Evolutionary conservation across 768 basidiomycete genomes (phyloP), one percentile per base, ranked within the genome.

Genomic region (Rhodocollybia butyracea): DNA sequence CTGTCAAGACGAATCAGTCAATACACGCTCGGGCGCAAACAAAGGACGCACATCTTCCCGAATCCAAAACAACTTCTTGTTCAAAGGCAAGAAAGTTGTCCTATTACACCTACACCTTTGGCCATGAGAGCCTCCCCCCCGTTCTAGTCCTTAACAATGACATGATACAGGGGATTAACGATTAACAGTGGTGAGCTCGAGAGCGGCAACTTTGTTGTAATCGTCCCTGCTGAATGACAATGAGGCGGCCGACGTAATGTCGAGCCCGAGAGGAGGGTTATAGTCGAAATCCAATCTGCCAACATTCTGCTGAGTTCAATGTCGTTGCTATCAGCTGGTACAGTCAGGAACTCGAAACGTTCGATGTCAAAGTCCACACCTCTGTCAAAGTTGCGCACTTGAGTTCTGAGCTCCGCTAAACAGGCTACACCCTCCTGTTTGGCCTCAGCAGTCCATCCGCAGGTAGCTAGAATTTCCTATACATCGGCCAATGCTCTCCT

Each of bases 81-180:
- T 96, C 46, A 99, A 74, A 0, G 96, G 96, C 60, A 98, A 94
- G 68, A 97, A 85, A 0, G 94, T 97, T 21, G 96, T 90, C 19
- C 94, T 84, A 69, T 89, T 93, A 74, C 83, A 86, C 61, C 81
- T 46, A 76, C 65, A 11, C 79, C 78, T 45, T 88, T 84, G 65
- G 89, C 82, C 45, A 98, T 73, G 24, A 98, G 78, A 27, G 89
- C 85, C 62, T 89, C 90, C 27, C 94, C 95, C 41, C 95, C 83
- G 54, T 81, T 81, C 70, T 98, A 94, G 65, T 96, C 86, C 60
- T 96, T 86, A 7, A 98, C 91, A 24, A 98, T 89, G 34, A 98
- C 92, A 59, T 98, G 93, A 72, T 89, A 97, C 8, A 99, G n/a
- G n/a, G n/a, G n/a, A n/a, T n/a, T n/a, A 76, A 60, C 88, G 89